A percentile compares a stretch with the other conserved stretches of the same genome.
These are phyloP conservation scores for Sistotremastrum suecicum DNA, from an alignment of 768 basidiomycete genomes.

Conservation along the genomic window DNA sequence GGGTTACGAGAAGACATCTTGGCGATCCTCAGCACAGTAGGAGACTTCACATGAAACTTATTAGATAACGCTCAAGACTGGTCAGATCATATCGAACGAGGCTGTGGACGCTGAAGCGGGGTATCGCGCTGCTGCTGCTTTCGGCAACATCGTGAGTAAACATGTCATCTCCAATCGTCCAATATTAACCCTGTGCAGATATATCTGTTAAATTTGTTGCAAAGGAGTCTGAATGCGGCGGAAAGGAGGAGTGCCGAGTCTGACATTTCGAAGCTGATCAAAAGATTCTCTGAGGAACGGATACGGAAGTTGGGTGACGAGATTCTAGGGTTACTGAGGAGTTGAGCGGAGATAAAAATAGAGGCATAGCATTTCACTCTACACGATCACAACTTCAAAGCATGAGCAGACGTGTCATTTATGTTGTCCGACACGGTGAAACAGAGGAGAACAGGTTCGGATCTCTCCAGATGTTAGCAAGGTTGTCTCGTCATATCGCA, in stretches of 20 bases:
- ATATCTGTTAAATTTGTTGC: slow-evolving; percentile 24
- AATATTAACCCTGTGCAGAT: slow-evolving; percentile 23
- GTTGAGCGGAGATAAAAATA: background rate
- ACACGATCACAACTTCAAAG: no score
- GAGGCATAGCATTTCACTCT: background rate
- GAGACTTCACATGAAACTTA: slow-evolving; percentile 36
- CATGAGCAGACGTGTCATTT: slow-evolving; percentile 18
- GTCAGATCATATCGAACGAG: slow-evolving; percentile 20
- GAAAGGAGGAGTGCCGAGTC: slow-evolving; percentile 10
- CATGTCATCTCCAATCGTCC: background rate
- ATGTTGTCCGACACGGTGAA: slow-evolving; percentile 68
- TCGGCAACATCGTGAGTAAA: slow-evolving; percentile 54
- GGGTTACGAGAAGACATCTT: background rate
- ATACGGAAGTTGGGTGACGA: slow-evolving; percentile 36
- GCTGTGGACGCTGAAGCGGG: slow-evolving; percentile 49
- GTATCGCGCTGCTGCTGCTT: slow-evolving; percentile 56
- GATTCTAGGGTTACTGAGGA: slow-evolving; percentile 28
- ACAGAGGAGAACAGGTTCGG: slow-evolving; percentile 44
- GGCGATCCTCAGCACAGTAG: background rate
- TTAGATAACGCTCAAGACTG: slow-evolving; percentile 34
- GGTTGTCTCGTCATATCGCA: background rate
- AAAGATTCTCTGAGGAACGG: slow-evolving; percentile 44
- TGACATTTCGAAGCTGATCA: slow-evolving; percentile 24
- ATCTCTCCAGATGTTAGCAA: background rate
- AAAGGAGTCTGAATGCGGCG: no score